Conservation (phyloP, 2,329 filamentous ascomycete species). For the Nothophaeocryptopus gaeumannii region DNA sequence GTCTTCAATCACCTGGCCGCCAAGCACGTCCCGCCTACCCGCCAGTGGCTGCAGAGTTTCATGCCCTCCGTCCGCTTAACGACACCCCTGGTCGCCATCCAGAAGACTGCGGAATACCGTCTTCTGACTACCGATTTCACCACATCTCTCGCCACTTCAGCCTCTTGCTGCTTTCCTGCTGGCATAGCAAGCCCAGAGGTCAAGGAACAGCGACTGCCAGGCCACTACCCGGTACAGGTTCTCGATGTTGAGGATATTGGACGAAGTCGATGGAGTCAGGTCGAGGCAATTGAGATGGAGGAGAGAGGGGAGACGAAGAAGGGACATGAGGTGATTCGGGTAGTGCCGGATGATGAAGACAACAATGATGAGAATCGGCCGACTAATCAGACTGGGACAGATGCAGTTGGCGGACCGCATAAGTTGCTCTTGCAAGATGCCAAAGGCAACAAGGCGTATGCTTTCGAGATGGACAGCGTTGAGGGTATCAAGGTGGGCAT, state of each 20-base stretch:
- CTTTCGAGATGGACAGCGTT: conserved; percentile 67
- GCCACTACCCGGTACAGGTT: conserved; percentile 73
- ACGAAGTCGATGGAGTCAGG: conserved; percentile 77
- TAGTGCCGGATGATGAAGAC: conserved; percentile 57
- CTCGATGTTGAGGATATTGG: conserved; percentile 82
- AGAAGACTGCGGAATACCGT: conserved; percentile 77
- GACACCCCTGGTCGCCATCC: conserved; percentile 66
- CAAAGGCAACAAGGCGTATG: conserved; percentile 65
- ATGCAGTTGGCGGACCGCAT: conserved; percentile 59
- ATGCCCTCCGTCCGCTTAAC: conserved; percentile 53
- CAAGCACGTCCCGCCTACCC: conserved; percentile 51
- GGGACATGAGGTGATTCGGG: conserved; percentile 78
- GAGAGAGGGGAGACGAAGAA: conserved; percentile 70
- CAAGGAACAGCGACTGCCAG: conserved; percentile 56
- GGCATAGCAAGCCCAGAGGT: conserved; percentile 54
- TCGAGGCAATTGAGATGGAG: conserved; percentile 74
- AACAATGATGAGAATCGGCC: conserved; percentile 30
- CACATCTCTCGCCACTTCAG: conserved; percentile 47
- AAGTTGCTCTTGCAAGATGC: conserved; percentile 80
- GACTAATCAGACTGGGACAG: conserved; percentile 15
- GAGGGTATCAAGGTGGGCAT: conserved; percentile 62
- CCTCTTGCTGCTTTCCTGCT: conserved; percentile 54
- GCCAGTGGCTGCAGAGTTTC: conserved; percentile 64
- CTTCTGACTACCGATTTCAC: conserved; percentile 77
- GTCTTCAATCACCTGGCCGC: conserved; percentile 17